Evolutionary conservation across 768 basidiomycete genomes (phyloP).

Genomic region (Pleurotus pulmonarius): DNA sequence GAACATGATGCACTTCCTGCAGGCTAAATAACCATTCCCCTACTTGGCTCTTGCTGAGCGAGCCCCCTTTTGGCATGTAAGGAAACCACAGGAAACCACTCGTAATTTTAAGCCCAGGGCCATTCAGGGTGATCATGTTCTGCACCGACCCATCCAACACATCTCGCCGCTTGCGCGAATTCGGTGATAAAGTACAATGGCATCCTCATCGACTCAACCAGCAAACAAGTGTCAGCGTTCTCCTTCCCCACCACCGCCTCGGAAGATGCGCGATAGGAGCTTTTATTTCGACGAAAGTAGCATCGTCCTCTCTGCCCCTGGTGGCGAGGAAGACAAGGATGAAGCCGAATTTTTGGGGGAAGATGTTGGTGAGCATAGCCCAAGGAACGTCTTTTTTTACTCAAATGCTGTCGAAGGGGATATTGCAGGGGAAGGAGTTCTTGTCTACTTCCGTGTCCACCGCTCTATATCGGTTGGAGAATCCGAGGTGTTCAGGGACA

Average conservation of each 20-base stretch:
- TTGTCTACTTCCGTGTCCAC: constrained; percentile 13
- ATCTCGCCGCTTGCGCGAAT: too few relatives aligned
- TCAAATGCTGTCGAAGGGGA: not conserved
- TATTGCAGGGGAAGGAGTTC: not conserved
- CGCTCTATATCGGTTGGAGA: constrained; percentile 8
- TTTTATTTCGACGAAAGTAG: constrained; percentile 13
- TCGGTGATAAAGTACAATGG: too few relatives aligned
- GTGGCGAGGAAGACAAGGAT: not conserved
- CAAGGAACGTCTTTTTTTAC: not conserved
- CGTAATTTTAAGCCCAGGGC: too few relatives aligned
- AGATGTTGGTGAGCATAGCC: not conserved
- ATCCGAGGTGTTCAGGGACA: constrained; percentile 11
- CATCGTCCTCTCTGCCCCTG: constrained; percentile 8
- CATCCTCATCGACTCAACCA: not conserved
- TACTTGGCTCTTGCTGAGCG: too few relatives aligned
- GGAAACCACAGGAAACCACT: too few relatives aligned
- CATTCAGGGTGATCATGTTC: too few relatives aligned
- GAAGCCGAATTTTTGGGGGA: too few relatives aligned
- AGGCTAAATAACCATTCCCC: too few relatives aligned
- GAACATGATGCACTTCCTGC: too few relatives aligned
- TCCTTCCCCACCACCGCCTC: not conserved
- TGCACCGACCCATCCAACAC: too few relatives aligned
- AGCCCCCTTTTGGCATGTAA: too few relatives aligned
- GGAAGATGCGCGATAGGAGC: not conserved
- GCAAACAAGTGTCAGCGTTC: not conserved